Evolutionary conservation across 202 grass and related monocot species (phyloP), one percentile per base, ranked within the genome.

Genomic region (Brachypodium distachyon): DNA sequence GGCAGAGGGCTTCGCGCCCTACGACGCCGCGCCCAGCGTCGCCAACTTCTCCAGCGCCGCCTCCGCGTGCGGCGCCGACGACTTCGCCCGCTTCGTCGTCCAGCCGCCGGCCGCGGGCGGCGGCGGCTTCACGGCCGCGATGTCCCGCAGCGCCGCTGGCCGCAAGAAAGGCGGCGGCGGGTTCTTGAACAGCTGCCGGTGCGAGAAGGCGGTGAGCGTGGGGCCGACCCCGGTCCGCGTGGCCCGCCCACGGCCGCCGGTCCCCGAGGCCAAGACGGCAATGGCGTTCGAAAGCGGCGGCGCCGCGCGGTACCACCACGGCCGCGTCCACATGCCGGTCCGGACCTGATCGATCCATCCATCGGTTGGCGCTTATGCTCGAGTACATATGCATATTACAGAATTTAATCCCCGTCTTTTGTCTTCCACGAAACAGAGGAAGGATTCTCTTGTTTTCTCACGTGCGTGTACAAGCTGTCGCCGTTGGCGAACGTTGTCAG

Each of bases 31-130:
- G 4, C 56, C 68, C 38, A 93, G 81, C 84, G 3, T 72, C 6
- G 83, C 87, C 54, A 87, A 93, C 77, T 87, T 87, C 84, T 87
- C 87, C 48, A 90, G 90, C 84, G 73, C 87, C 10, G 84, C 90
- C 10, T 93, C 90, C 22, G 81, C 73, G 25, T 87, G 76, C 78
- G 53, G 82, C 73, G 73, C 13, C 72, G 86, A 82, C 34, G 90
- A 93, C 27, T 77, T 80, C n/a, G n/a, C n/a, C 62, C 77, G 77
- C 4, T 87, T 82, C 80, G 21, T 64, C 37, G n/a, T n/a, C n/a
- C n/a, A n/a, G n/a, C 80, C 54, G n/a, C 57, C 44, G 12, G 21
- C 48, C 9, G 23, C 17, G 2, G 61, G 61, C 0, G 58, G 73
- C 13, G 75, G 69, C 3, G 76, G 77, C 25, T 93, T 82, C 69